Conservation (phyloP, 805 yeast genomes). For the Phaffomyces antillensis region DNA sequence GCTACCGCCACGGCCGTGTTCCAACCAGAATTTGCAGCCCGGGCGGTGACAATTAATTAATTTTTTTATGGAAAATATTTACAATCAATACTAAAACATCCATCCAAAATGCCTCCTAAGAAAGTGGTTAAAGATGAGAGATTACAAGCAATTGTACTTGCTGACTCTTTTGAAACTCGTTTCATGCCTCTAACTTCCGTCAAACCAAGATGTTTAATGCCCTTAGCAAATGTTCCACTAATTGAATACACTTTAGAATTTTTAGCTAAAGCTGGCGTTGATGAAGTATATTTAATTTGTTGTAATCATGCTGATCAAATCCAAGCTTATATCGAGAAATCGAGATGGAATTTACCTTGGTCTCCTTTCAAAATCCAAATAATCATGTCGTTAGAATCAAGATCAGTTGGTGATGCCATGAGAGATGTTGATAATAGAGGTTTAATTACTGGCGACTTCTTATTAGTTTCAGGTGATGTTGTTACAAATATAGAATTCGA, state of each 20-base stretch:
- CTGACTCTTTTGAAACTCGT: conserved; percentile 88
- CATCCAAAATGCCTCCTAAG: conserved; percentile 22
- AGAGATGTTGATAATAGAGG: conserved; percentile 91
- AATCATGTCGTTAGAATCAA: conserved; percentile 74
- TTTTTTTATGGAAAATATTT: too few species aligned
- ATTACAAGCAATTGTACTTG: conserved; percentile 88
- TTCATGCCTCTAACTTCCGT: conserved; percentile 88
- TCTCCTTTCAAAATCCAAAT: conserved; percentile 80
- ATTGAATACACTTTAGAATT: conserved; percentile 94
- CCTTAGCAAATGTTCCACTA: conserved; percentile 88
- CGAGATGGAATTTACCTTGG: conserved; percentile 61
- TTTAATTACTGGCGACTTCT: conserved; percentile 80
- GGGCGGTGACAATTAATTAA: too few species aligned
- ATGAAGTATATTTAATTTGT: conserved; percentile 86
- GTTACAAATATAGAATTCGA: conserved; percentile 85
- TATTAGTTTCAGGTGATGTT: conserved; percentile 89
- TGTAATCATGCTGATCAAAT: conserved; percentile 87
- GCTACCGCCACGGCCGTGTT: too few species aligned
- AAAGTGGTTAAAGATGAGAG: conserved; percentile 59
- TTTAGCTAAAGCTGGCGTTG: conserved; percentile 82
- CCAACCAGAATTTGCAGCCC: too few species aligned
- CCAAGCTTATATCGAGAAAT: conserved; percentile 67
- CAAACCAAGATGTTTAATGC: conserved; percentile 85
- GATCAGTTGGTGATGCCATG: conserved; percentile 96
- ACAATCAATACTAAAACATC: too few species aligned